Evolutionary conservation across 441 rosid genomes (phyloP).

Genomic region (Gossypium schwendimanii): DNA sequence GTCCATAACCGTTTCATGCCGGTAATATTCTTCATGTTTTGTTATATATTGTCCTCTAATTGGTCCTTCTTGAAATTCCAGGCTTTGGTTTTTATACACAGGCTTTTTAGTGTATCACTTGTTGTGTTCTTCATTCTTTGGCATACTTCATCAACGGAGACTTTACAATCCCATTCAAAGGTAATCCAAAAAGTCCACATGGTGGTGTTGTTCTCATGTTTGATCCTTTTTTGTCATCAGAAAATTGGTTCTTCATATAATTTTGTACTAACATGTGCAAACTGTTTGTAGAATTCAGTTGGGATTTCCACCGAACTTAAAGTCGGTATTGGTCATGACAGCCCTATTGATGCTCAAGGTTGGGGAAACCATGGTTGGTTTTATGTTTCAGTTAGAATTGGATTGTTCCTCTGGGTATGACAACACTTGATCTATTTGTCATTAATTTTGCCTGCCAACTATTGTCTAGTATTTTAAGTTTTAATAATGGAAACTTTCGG

Average conservation of each 20-base stretch:
- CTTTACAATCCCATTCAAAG: constrained; percentile 35
- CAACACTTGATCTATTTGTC: constrained; percentile 4
- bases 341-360: constrained; percentile 27
- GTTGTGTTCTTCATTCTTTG: constrained; percentile 70
- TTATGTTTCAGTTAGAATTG: constrained; percentile 73
- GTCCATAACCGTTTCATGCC: neutral
- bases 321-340: constrained; percentile 24
- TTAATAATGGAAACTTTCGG: neutral
- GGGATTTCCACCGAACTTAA: constrained; percentile 28
- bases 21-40: neutral
- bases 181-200: constrained; percentile 25
- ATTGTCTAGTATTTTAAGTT: neutral
- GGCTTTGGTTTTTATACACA: constrained; percentile 87
- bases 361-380: constrained; percentile 62
- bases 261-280: constrained; percentile 9
- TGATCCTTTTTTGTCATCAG: neutral
- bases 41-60: constrained; percentile 17
- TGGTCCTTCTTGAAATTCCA: constrained; percentile 47
- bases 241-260: neutral
- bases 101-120: constrained; percentile 84
- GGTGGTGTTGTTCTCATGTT: neutral
- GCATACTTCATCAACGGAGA: constrained; percentile 48
- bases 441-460: constrained; percentile 3
- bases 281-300: constrained; percentile 39
- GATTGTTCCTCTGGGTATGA: constrained; percentile 85